phyloP scores from a whole-genome alignment of 2,329 filamentous ascomycete genomes.

The Didymella pomorum region DNA sequence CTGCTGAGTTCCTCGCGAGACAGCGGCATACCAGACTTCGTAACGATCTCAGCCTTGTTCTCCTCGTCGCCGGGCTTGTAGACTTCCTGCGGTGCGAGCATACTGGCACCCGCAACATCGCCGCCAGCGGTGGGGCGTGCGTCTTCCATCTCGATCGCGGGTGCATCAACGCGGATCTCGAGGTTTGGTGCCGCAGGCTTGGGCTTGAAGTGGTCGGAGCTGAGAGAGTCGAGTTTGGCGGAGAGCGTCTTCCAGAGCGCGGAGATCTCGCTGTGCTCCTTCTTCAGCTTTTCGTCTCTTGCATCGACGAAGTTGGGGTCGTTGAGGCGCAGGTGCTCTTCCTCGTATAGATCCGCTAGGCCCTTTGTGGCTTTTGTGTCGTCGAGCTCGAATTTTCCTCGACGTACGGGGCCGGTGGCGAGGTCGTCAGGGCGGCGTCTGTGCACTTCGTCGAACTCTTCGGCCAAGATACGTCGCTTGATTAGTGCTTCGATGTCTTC shows the following conservation, averaged over 20 bases:
- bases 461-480: conserved; percentile 87
- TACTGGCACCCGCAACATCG: conserved; percentile 72
- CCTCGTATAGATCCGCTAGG: conserved; percentile 92
- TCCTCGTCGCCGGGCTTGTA: conserved; percentile 80
- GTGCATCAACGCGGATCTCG: conserved; percentile 87
- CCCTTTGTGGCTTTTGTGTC: conserved; percentile 88
- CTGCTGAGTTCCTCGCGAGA: conserved; percentile 85
- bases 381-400: conserved; percentile 81
- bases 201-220: conserved; percentile 94
- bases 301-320: conserved; percentile 84
- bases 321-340: conserved; percentile 80
- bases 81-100: conserved; percentile 92
- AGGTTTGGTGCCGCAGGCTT: conserved; percentile 82
- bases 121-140: conserved; percentile 84
- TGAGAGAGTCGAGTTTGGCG: conserved; percentile 84
- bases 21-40: conserved; percentile 79
- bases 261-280: conserved; percentile 84
- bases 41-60: conserved; percentile 74
- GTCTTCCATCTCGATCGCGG: conserved; percentile 94
- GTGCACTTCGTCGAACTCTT: conserved; percentile 91
- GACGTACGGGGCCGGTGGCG: conserved; percentile 67
- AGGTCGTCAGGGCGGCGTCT: conserved; percentile 80
- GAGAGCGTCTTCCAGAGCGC: conserved; percentile 82
- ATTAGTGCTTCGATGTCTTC: conserved; percentile 93
- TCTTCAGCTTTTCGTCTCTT: conserved; percentile 80